These are phyloP conservation scores for Sindora glabra DNA, from an alignment of 306 rosid species.

Conservation along the genomic window DNA sequence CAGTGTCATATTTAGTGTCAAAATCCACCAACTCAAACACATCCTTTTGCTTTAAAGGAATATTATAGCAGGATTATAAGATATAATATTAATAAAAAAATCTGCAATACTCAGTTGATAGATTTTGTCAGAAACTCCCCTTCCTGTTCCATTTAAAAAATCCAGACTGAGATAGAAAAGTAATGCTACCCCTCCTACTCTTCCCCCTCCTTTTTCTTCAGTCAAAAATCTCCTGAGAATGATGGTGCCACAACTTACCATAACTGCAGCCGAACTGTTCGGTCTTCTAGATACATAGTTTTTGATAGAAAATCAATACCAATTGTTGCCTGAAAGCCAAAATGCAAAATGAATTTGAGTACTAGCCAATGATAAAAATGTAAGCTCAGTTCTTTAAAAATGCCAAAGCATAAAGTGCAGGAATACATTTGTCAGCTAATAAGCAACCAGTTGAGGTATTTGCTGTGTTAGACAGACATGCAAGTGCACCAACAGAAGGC, in stretches of 20 bases:
- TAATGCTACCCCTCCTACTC: neutral
- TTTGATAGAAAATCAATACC: conserved; percentile 43
- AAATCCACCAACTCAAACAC: too few relatives aligned
- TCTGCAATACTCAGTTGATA: neutral
- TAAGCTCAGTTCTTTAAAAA: conserved; percentile 1
- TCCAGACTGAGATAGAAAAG: neutral
- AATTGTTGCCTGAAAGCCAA: conserved; percentile 27
- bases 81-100: neutral
- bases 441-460: neutral
- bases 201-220: neutral
- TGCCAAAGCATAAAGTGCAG: neutral
- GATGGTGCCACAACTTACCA: conserved; percentile 25
- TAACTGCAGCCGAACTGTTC: conserved; percentile 39
- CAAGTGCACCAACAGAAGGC: neutral
- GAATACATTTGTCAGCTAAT: neutral
- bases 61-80: neutral
- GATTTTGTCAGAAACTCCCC: neutral
- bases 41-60: too few relatives aligned
- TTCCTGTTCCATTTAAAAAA: neutral
- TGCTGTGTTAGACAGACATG: neutral
- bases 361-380: neutral
- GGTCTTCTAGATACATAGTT: conserved; percentile 44
- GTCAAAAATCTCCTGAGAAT: neutral
- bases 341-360: neutral
- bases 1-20: too few relatives aligned